Evolutionary conservation across 305 asterid species (phyloP).

Genomic region (Fraxinus velutina): DNA sequence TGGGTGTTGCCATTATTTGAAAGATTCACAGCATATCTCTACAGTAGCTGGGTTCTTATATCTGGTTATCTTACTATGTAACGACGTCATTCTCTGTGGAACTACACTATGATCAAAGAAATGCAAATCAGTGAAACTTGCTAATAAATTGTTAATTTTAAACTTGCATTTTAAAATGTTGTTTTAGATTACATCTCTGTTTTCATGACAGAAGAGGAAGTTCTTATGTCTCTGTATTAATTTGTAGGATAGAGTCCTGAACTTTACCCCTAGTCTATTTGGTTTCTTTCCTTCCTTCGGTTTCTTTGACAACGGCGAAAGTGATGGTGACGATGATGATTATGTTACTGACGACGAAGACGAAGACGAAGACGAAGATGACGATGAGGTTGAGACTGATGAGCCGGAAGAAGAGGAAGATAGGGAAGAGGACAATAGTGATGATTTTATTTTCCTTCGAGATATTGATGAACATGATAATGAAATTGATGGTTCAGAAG

Average conservation of each 20-base stretch:
- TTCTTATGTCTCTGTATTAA: not conserved
- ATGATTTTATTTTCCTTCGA: not conserved
- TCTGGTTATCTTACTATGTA: not conserved
- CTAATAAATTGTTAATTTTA: not conserved
- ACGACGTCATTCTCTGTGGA: not conserved
- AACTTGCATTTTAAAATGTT: not conserved
- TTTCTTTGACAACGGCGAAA: conserved; percentile 27
- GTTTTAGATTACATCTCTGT: not conserved
- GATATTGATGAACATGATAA: not conserved
- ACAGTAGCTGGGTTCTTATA: not conserved
- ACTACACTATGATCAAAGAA: not conserved
- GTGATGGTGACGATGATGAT: conserved; percentile 27
- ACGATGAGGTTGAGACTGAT: not conserved
- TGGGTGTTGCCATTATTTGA: not conserved
- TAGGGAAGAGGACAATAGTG: not conserved
- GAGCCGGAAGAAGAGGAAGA: not conserved
- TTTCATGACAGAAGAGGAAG: not conserved
- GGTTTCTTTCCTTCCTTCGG: not conserved
- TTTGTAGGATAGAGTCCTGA: not conserved
- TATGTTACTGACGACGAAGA: not conserved
- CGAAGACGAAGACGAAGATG: not conserved
- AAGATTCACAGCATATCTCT: not conserved
- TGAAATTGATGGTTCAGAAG: not conserved
- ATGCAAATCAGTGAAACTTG: not conserved
- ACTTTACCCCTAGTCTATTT: not conserved